phyloP scores from a whole-genome alignment of 1,284 basidiomycete genomes.

The Trichosporon inkin region DNA sequence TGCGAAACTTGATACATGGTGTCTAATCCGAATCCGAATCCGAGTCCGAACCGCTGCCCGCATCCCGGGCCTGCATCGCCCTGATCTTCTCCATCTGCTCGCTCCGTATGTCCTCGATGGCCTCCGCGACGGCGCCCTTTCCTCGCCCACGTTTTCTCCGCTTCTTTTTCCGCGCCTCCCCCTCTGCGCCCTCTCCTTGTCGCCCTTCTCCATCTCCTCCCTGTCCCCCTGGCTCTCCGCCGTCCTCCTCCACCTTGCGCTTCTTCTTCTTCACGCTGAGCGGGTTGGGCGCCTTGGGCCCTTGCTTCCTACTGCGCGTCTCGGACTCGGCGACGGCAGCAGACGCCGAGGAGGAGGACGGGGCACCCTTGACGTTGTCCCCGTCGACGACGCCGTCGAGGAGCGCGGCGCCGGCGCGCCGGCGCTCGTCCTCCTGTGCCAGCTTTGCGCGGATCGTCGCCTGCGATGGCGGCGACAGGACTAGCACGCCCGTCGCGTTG shows the following conservation, averaged over 20 bases:
- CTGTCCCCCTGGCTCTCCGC: constrained; percentile 1
- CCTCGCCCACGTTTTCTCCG: constrained; percentile 40
- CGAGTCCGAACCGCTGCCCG: neutral
- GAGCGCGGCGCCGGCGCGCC: constrained; percentile 45
- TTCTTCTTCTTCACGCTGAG: constrained; percentile 88
- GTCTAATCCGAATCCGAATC: constrained; percentile 24
- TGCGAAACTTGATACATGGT: too few species aligned
- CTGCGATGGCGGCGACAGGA: constrained; percentile 79
- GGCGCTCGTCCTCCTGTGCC: constrained; percentile 51
- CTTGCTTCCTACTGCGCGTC: constrained; percentile 59
- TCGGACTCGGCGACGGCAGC: constrained; percentile 51
- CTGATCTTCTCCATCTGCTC: constrained; percentile 16
- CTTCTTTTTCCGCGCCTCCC: constrained; percentile 30
- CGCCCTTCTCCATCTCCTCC: constrained; percentile 22
- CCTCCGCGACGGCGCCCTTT: constrained; percentile 38
- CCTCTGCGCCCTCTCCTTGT: constrained; percentile 22
- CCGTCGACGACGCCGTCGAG: constrained; percentile 42
- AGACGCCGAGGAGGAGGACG: neutral
- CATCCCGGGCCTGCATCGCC: neutral
- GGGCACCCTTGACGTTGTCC: constrained; percentile 55
- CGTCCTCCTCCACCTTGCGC: constrained; percentile 20
- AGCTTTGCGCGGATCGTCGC: constrained; percentile 67
- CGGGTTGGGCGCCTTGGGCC: constrained; percentile 82
- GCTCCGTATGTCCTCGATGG: constrained; percentile 37
- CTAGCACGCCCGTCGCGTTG: constrained; percentile 77